A percentile compares a stretch with the other conserved stretches of the same genome.
Conservation (phyloP, 495 filamentous ascomycete species). For the Lichina pygmaea region DNA sequence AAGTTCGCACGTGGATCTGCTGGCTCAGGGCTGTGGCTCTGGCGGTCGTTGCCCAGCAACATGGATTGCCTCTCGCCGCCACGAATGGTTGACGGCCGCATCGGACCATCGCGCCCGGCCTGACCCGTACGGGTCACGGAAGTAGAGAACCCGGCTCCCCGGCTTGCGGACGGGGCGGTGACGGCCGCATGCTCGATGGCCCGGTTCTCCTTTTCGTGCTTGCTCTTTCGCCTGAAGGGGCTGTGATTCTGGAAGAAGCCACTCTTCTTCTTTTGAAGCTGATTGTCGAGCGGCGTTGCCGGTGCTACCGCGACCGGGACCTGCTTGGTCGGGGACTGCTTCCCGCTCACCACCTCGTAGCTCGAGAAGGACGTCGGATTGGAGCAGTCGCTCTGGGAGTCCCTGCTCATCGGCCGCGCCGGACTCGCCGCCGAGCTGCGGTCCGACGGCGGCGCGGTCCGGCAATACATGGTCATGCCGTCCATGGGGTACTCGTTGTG, state of each 20-base stretch:
- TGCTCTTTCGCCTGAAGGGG: constrained; percentile 84
- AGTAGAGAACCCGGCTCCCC: constrained; percentile 10
- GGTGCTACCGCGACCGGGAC: constrained; percentile 15
- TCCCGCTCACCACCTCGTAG: constrained; percentile 26
- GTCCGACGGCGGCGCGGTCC: constrained; percentile 63
- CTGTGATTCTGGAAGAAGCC: constrained; percentile 87
- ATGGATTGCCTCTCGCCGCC: constrained; percentile 1
- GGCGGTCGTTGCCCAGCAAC: constrained; percentile 8
- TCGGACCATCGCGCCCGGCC: constrained; percentile 1
- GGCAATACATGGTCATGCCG: constrained; percentile 97
- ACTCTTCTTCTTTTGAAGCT: constrained; percentile 56
- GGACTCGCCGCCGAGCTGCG: constrained; percentile 49
- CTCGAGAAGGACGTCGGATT: constrained; percentile 81
- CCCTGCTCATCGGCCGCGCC: constrained; percentile 60
- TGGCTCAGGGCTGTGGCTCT: constrained; percentile 49
- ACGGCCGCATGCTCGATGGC: constrained; percentile 16
- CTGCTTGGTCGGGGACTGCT: constrained; percentile 42
- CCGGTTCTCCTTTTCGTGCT: constrained; percentile 44
- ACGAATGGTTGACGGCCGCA: neutral
- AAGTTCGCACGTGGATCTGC: constrained; percentile 82
- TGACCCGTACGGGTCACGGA: constrained; percentile 11
- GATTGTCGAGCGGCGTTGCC: constrained; percentile 29
- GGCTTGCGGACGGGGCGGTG: constrained; percentile 12
- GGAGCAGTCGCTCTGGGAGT: constrained; percentile 75
- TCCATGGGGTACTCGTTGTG: constrained; percentile 90